phyloP scores from a whole-genome alignment of 2,329 filamentous ascomycete species.

The Pseudovirgaria hyperparasitica region DNA sequence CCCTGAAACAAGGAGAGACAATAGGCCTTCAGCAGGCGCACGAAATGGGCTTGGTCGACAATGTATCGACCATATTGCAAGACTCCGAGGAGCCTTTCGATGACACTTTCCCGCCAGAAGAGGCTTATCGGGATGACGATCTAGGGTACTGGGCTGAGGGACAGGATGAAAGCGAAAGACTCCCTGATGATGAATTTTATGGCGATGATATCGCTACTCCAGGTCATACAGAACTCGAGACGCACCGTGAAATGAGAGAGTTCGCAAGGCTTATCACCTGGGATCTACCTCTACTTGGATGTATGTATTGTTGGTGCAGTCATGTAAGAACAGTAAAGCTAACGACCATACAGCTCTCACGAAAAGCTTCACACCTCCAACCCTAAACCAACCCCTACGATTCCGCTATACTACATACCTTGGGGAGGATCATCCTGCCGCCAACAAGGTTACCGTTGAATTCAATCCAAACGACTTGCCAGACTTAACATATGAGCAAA shows the following conservation, averaged over 20 bases:
- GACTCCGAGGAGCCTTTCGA: no score
- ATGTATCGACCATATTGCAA: no score
- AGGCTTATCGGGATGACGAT: no score
- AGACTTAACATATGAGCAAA: conserved; percentile 53
- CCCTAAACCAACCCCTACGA: conserved; percentile 57
- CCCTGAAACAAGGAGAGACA: no score
- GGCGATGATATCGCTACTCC: conserved; percentile 75
- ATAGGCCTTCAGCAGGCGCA: no score
- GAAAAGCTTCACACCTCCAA: conserved; percentile 65
- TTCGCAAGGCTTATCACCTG: conserved; percentile 80
- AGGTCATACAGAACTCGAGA: conserved; percentile 76
- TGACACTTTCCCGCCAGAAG: conserved; percentile 10
- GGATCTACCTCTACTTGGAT: conserved; percentile 85
- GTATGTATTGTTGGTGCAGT: conserved; percentile 47
- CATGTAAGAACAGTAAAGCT: conserved; percentile 4
- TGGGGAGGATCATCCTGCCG: conserved; percentile 82
- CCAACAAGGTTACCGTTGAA: conserved; percentile 88
- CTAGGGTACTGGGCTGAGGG: conserved; percentile 25
- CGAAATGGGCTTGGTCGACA: no score
- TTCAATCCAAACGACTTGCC: conserved; percentile 63
- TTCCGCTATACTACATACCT: conserved; percentile 97
- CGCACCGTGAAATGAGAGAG: conserved; percentile 77
- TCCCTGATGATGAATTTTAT: conserved; percentile 50
- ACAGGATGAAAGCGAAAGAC: conserved; percentile 32
- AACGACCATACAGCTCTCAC: conserved; percentile 52